phyloP scores from a whole-genome alignment of 2,329 filamentous ascomycete species.

The Calonectria montana region DNA sequence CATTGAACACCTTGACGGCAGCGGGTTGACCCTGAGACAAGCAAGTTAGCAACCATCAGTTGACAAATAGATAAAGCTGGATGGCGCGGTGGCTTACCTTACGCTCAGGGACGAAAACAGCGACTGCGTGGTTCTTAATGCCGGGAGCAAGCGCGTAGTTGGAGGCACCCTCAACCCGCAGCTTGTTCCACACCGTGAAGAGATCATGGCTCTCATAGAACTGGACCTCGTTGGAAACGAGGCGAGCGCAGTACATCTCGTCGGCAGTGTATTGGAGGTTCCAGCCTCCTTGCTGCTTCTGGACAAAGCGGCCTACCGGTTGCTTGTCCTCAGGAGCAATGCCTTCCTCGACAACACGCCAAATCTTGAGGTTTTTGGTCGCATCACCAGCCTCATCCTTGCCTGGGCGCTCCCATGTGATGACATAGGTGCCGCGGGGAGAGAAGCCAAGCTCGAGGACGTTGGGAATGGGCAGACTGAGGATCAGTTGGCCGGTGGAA shows the following conservation, averaged over 20 bases:
- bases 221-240: constrained; percentile 97
- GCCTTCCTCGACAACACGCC: constrained; percentile 82
- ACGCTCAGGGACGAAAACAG: constrained; percentile 94
- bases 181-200: constrained; percentile 91
- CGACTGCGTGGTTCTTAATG: constrained; percentile 85
- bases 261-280: constrained; percentile 97
- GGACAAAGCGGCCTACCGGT: constrained; percentile 89
- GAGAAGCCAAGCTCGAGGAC: constrained; percentile 97
- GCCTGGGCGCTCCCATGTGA: constrained; percentile 93
- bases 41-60: constrained; percentile 26
- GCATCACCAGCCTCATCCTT: constrained; percentile 96
- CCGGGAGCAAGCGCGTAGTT: constrained; percentile 93
- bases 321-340: constrained; percentile 73
- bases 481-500: constrained; percentile 78
- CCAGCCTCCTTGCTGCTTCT: constrained; percentile 96
- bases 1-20: constrained; percentile 92
- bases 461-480: constrained; percentile 81
- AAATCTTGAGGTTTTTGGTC: constrained; percentile 96
- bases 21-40: constrained; percentile 83
- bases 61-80: not conserved
- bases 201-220: constrained; percentile 94
- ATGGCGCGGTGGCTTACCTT: constrained; percentile 70
- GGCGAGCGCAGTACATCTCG: constrained; percentile 91
- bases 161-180: constrained; percentile 88
- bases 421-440: constrained; percentile 89